These are phyloP conservation scores for Yamadazyma blattariae DNA, from an alignment of 1,139 yeast species.

Conservation along the genomic window DNA sequence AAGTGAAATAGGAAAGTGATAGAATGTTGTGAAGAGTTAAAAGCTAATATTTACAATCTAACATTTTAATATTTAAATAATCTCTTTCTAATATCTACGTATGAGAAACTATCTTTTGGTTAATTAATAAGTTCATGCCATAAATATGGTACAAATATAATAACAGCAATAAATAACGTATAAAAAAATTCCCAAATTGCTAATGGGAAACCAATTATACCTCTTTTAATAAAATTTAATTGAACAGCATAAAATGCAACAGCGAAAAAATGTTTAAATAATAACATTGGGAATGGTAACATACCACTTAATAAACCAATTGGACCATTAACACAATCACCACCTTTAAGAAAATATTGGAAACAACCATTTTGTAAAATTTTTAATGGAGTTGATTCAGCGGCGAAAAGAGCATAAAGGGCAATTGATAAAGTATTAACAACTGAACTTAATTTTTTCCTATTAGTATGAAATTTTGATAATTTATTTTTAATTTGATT, in stretches of 20 bases:
- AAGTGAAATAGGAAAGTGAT: too few relatives aligned
- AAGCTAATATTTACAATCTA: too few relatives aligned
- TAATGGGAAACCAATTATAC: slow-evolving; percentile 65
- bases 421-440: slow-evolving; percentile 91
- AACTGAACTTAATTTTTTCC: slow-evolving; percentile 79
- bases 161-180: slow-evolving; percentile 69
- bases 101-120: too few relatives aligned
- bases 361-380: slow-evolving; percentile 88
- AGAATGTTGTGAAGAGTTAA: too few relatives aligned
- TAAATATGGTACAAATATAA: slow-evolving; percentile 76
- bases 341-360: slow-evolving; percentile 80
- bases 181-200: slow-evolving; percentile 71
- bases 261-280: slow-evolving; percentile 82
- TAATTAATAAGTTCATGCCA: slow-evolving; percentile 39
- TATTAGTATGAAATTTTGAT: slow-evolving; percentile 66
- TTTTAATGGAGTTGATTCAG: slow-evolving; percentile 62
- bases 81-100: too few relatives aligned
- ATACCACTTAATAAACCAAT: slow-evolving; percentile 82
- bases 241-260: slow-evolving; percentile 86
- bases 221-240: slow-evolving; percentile 64
- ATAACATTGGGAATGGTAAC: slow-evolving; percentile 66
- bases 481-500: slow-evolving; percentile 52
- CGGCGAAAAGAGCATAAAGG: slow-evolving; percentile 85
- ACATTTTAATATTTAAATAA: too few relatives aligned
- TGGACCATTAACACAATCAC: slow-evolving; percentile 75